Conservation (phyloP, 176 grass and related monocot genomes). For the Cenchrus fungigraminus region DNA sequence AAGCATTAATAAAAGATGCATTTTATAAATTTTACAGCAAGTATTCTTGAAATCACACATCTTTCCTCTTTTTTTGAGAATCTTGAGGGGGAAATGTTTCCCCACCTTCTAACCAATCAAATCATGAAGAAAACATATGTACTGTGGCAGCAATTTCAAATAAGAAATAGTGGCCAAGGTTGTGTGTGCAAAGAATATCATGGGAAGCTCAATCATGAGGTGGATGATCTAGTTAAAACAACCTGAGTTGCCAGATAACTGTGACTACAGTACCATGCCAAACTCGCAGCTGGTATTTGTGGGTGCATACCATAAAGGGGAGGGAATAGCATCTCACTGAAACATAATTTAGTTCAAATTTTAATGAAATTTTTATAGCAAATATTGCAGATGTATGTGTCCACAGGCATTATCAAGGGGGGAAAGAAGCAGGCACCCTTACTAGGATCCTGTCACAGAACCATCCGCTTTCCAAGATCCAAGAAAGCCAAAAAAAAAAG, state of each 20-base stretch:
- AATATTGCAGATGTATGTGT: background rate
- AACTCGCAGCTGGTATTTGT: background rate
- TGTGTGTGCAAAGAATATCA: background rate
- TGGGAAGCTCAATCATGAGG: no score
- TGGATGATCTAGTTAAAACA: background rate
- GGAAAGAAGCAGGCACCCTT: background rate
- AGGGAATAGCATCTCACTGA: background rate
- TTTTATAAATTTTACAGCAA: background rate
- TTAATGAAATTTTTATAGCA: background rate
- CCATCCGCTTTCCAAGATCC: background rate
- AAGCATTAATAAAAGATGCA: background rate
- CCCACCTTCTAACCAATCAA: background rate
- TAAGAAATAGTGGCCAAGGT: no score
- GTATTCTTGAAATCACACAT: background rate
- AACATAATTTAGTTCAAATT: background rate
- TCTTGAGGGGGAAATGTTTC: background rate
- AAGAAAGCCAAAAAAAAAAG: conserved; percentile 5
- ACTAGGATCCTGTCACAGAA: background rate
- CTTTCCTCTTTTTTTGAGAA: background rate
- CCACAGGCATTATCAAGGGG: background rate
- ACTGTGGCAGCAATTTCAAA: no score
- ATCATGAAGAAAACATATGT: background rate
- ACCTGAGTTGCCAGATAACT: background rate
- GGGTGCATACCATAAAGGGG: background rate
- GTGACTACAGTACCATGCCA: no score